Evolutionary conservation across 2,329 filamentous ascomycete species (phyloP).

Genomic region (Trichophaea hybrida): DNA sequence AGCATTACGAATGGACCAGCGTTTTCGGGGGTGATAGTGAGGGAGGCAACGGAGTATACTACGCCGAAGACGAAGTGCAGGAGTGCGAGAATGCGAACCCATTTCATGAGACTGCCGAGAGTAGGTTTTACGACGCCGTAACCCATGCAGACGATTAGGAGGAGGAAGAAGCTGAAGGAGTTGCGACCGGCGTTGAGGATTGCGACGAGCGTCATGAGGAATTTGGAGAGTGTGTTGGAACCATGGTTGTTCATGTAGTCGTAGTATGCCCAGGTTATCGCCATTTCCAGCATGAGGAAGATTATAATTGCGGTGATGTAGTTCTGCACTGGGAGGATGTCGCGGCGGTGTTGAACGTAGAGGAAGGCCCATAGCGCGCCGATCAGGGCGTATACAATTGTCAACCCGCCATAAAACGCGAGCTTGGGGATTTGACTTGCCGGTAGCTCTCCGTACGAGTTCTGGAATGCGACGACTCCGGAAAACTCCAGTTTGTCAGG

Average conservation of each 20-base stretch:
- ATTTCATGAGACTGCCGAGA: slow-evolving; percentile 83
- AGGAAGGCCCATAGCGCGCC: slow-evolving; percentile 39
- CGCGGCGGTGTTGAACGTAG: slow-evolving; percentile 31
- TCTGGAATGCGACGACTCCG: slow-evolving; percentile 79
- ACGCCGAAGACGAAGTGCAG: slow-evolving; percentile 91
- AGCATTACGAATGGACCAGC: slow-evolving; percentile 72
- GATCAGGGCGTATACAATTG: slow-evolving; percentile 82
- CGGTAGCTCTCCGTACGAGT: slow-evolving; percentile 89
- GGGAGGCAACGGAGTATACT: slow-evolving; percentile 78
- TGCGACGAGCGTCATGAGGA: slow-evolving; percentile 78
- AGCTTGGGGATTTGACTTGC: slow-evolving; percentile 93
- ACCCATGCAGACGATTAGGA: slow-evolving; percentile 98
- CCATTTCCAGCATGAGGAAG: slow-evolving; percentile 87
- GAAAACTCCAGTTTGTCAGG: slow-evolving; percentile 49
- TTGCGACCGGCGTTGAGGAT: slow-evolving; percentile 86
- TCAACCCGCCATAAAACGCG: slow-evolving; percentile 89
- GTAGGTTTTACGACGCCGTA: slow-evolving; percentile 80
- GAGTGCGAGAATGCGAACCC: slow-evolving; percentile 77
- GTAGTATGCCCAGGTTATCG: slow-evolving; percentile 98
- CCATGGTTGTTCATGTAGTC: slow-evolving; percentile 90
- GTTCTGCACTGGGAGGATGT: slow-evolving; percentile 94
- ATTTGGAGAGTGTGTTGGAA: slow-evolving; percentile 66
- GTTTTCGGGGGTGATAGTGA: slow-evolving; percentile 49
- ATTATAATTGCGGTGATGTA: slow-evolving; percentile 95
- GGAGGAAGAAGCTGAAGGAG: slow-evolving; percentile 94